A percentile compares a stretch with the other conserved stretches of the same genome.
Evolutionary conservation across 169 alveolate species (phyloP).

Genomic region (Fabrea salina): DNA sequence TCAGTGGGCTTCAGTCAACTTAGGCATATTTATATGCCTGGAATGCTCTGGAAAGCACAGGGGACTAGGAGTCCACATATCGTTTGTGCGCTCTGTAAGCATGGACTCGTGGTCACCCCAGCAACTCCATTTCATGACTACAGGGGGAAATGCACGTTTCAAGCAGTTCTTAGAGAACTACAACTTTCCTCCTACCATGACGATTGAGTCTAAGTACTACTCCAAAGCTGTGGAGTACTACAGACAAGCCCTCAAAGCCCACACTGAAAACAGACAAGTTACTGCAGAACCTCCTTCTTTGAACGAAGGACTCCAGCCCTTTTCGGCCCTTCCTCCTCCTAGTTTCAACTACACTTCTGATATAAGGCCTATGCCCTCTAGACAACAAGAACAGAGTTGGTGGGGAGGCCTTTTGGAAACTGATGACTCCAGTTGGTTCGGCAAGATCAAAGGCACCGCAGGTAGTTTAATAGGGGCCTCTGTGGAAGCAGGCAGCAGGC

Average conservation of each 20-base stretch:
- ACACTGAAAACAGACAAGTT: background rate
- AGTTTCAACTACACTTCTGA: background rate
- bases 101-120: slow-evolving; percentile 94
- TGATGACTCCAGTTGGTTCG: background rate
- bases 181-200: slow-evolving; percentile 3
- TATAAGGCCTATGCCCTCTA: background rate
- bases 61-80: slow-evolving; percentile 90
- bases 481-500: background rate
- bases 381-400: background rate
- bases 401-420: slow-evolving; percentile 14
- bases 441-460: background rate
- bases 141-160: slow-evolving; percentile 83
- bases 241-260: background rate
- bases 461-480: background rate
- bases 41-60: slow-evolving; percentile 93
- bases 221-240: slow-evolving; percentile 44
- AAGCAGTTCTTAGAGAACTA: slow-evolving; percentile 64
- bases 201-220: slow-evolving; percentile 8
- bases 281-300: slow-evolving; percentile 6
- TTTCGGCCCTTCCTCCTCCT: background rate
- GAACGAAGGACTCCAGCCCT: background rate
- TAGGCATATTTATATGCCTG: slow-evolving; percentile 92
- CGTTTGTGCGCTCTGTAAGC: slow-evolving; percentile 90
- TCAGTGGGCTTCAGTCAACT: slow-evolving; percentile 95
- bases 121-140: slow-evolving; percentile 81